Evolutionary conservation across 2,329 filamentous ascomycete genomes (phyloP).

Genomic region (Penicillium concentricum): DNA sequence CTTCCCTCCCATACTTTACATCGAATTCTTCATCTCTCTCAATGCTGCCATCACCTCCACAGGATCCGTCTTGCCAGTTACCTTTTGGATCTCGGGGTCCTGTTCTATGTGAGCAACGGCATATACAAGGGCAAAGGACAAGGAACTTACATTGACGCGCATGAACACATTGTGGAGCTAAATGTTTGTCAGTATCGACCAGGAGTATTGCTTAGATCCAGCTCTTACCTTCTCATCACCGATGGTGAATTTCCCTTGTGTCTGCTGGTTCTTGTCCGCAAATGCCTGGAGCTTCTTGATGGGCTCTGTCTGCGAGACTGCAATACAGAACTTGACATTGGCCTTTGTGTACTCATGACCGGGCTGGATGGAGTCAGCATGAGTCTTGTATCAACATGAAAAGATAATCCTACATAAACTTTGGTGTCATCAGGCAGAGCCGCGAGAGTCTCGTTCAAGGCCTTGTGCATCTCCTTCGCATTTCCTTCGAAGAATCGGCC

Average conservation of each 20-base stretch:
- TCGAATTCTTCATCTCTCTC: slow-evolving; percentile 76
- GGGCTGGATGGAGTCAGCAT: slow-evolving; percentile 54
- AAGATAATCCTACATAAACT: slow-evolving; percentile 69
- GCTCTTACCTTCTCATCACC: slow-evolving; percentile 82
- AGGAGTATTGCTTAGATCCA: background rate
- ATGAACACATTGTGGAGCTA: slow-evolving; percentile 96
- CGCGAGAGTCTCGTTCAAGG: slow-evolving; percentile 81
- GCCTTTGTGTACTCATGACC: slow-evolving; percentile 98
- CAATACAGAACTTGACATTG: slow-evolving; percentile 84
- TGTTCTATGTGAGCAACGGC: slow-evolving; percentile 36
- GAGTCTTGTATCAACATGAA: background rate
- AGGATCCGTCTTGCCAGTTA: slow-evolving; percentile 75
- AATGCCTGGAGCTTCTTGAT: slow-evolving; percentile 76
- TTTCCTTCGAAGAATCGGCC: slow-evolving; percentile 95
- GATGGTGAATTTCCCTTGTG: slow-evolving; percentile 94
- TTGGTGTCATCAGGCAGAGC: slow-evolving; percentile 83
- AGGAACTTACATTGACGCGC: slow-evolving; percentile 67
- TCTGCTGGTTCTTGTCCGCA: slow-evolving; percentile 77
- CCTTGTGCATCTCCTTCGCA: slow-evolving; percentile 86
- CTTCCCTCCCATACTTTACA: slow-evolving; percentile 27
- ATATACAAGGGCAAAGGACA: background rate
- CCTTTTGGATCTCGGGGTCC: slow-evolving; percentile 82
- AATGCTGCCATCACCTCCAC: slow-evolving; percentile 82
- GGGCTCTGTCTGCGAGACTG: slow-evolving; percentile 70
- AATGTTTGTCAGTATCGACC: background rate